Conservation (phyloP, 2,329 filamentous ascomycete species). For the Clarireedia homoeocarpa region DNA sequence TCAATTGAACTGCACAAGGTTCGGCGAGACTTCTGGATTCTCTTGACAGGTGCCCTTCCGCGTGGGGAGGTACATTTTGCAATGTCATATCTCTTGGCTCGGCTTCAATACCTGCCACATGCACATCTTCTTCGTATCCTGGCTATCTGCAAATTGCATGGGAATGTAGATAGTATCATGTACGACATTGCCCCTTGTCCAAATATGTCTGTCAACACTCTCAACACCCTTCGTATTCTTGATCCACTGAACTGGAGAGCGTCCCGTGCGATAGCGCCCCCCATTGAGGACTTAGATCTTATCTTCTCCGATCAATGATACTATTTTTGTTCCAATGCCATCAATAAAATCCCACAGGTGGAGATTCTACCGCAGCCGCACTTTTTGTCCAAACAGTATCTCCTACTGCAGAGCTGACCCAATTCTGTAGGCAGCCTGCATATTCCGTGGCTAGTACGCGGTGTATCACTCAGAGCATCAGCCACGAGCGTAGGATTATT, state of each 20-base stretch:
- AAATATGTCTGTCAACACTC: background rate
- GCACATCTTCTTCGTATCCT: background rate
- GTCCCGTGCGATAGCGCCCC: background rate
- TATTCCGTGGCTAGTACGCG: background rate
- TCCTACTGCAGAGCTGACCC: background rate
- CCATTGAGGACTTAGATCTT: background rate
- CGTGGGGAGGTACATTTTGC: background rate
- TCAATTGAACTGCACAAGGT: background rate
- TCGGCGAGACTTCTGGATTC: background rate
- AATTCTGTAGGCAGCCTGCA: slow-evolving; percentile 1
- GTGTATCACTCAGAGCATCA: background rate
- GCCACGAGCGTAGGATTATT: background rate
- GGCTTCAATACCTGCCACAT: background rate
- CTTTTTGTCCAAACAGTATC: background rate
- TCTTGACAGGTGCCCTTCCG: too few relatives aligned
- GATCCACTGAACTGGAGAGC: background rate
- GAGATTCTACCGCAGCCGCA: background rate
- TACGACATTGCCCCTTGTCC: background rate
- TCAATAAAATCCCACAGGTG: background rate
- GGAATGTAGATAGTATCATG: background rate
- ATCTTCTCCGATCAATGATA: background rate
- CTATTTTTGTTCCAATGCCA: slow-evolving; percentile 8
- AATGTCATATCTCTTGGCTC: background rate
- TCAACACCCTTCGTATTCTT: background rate
- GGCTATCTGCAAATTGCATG: background rate